phyloP scores from a whole-genome alignment of 106 monocot genomes.

The Dioscorea dumetorum region DNA sequence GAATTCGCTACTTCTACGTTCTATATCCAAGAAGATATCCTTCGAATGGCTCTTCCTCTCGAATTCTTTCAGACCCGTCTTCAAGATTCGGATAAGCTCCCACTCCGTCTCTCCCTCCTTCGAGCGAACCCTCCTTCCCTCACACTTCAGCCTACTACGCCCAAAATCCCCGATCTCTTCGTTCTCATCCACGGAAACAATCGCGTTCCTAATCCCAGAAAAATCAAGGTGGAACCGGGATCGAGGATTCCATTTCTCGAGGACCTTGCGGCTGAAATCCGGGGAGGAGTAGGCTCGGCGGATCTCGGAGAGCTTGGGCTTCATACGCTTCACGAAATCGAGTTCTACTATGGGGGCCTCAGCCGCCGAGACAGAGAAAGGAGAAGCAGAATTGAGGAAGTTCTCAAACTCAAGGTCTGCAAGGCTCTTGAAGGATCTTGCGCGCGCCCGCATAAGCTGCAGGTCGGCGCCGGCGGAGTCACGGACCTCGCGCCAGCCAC shows the following conservation, averaged over 20 bases:
- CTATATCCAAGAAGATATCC: slow-evolving; percentile 46
- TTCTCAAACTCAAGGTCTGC: slow-evolving; percentile 98
- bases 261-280: slow-evolving; percentile 37
- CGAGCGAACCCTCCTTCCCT: slow-evolving; percentile 16
- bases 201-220: slow-evolving; percentile 34
- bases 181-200: slow-evolving; percentile 32
- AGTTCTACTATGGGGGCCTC: slow-evolving; percentile 53
- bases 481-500: slow-evolving; percentile 83
- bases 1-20: slow-evolving; percentile 48
- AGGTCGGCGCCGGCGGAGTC: slow-evolving; percentile 83
- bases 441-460: slow-evolving; percentile 65
- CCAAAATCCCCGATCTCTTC: slow-evolving; percentile 22
- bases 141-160: slow-evolving; percentile 3
- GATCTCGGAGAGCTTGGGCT: slow-evolving; percentile 77
- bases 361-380: slow-evolving; percentile 11
- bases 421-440: slow-evolving; percentile 52
- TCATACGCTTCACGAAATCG: slow-evolving; percentile 82
- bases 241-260: slow-evolving; percentile 28
- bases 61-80: slow-evolving; percentile 65
- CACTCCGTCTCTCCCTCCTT: slow-evolving; percentile 38
- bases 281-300: slow-evolving; percentile 73
- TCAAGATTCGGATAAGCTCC: slow-evolving; percentile 66
- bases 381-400: slow-evolving; percentile 47
- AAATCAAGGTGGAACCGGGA: slow-evolving; percentile 36
- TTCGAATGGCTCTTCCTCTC: slow-evolving; percentile 70